These are phyloP conservation scores for Gloeostereum incarnatum DNA, from an alignment of 768 basidiomycete genomes.

Conservation along the genomic window DNA sequence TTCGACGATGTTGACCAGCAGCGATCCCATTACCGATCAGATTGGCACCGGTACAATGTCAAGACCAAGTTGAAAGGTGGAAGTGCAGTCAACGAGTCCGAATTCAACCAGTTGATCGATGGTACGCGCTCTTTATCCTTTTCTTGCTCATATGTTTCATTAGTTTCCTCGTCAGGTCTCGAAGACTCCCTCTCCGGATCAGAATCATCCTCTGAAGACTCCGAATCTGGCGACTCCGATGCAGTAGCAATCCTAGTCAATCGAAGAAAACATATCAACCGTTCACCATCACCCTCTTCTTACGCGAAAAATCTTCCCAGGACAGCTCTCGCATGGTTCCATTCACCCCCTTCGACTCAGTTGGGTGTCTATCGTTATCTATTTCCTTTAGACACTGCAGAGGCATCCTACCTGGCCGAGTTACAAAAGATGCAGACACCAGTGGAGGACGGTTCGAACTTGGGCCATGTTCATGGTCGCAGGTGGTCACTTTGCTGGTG, in stretches of 20 bases:
- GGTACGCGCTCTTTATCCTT: slow-evolving; percentile 33
- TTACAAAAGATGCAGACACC: slow-evolving; percentile 56
- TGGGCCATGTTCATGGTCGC: slow-evolving; percentile 98
- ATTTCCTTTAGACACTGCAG: slow-evolving; percentile 44
- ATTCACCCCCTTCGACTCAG: slow-evolving; percentile 80
- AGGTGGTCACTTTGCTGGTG: slow-evolving; percentile 96
- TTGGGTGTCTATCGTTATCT: slow-evolving; percentile 79
- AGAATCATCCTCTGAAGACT: slow-evolving; percentile 59
- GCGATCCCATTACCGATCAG: slow-evolving; percentile 79
- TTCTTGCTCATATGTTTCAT: not conserved
- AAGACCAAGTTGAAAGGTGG: slow-evolving; percentile 67
- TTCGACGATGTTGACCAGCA: slow-evolving; percentile 80
- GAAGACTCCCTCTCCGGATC: slow-evolving; percentile 92
- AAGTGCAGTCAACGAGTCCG: slow-evolving; percentile 52
- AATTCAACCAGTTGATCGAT: slow-evolving; percentile 74
- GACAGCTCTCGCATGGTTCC: slow-evolving; percentile 85
- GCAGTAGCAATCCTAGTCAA: slow-evolving; percentile 59
- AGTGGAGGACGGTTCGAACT: slow-evolving; percentile 47
- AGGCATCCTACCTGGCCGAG: slow-evolving; percentile 44
- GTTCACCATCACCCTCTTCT: slow-evolving; percentile 38
- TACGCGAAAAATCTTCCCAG: slow-evolving; percentile 23
- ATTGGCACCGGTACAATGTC: slow-evolving; percentile 98
- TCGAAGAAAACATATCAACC: slow-evolving; percentile 39
- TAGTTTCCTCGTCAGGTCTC: slow-evolving; percentile 32
- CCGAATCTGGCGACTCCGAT: slow-evolving; percentile 48